Conservation (phyloP, 2,329 filamentous ascomycete genomes). For the Sporothrix schenckii region DNA sequence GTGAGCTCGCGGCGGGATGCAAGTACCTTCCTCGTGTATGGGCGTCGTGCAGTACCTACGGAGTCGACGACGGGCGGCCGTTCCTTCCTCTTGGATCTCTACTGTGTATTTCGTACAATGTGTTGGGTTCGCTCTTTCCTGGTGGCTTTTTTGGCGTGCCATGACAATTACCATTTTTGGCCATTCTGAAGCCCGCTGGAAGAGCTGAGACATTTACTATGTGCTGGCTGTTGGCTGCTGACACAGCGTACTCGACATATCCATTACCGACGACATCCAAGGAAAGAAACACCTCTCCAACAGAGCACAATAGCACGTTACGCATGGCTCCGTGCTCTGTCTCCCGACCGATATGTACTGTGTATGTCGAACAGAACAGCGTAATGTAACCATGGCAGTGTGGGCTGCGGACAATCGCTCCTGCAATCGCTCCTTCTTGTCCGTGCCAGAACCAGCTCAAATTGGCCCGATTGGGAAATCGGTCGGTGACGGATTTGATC, state of each 20-base stretch:
- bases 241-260: constrained; percentile 5
- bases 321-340: neutral
- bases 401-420: neutral
- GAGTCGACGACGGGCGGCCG: constrained; percentile 8
- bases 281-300: neutral
- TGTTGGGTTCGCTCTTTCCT: neutral
- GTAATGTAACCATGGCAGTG: neutral
- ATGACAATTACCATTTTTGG: no score
- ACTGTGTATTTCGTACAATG: no score
- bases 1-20: neutral
- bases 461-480: constrained; percentile 8
- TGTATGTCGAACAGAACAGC: no score
- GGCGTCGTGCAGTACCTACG: neutral
- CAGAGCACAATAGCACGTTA: neutral
- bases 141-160: no score
- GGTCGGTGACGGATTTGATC: constrained; percentile 33
- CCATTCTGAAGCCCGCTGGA: neutral
- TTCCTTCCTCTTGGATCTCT: constrained; percentile 1
- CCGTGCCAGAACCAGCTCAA: neutral
- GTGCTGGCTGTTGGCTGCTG: constrained; percentile 14
- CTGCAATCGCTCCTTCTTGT: neutral
- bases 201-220: neutral
- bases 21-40: neutral
- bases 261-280: no score
- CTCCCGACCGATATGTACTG: neutral